Conservation (phyloP, 441 rosid genomes). For the Brassica hybrid region DNA sequence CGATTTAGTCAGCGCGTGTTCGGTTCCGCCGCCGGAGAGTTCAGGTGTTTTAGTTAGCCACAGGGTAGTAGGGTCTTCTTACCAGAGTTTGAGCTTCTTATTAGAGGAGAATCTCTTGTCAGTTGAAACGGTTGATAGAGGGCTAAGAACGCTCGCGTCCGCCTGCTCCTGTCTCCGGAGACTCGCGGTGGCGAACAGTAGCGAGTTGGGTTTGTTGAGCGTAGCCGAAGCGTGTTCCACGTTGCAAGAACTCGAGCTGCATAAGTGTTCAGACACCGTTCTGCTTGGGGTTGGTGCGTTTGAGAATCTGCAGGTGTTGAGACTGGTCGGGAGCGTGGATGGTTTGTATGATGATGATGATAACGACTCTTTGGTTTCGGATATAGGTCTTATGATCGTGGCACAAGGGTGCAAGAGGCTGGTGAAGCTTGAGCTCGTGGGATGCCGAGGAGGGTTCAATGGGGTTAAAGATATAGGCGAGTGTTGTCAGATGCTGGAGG, state of each 20-base stretch:
- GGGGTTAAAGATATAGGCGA: conserved; percentile 73
- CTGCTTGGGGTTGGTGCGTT: conserved; percentile 65
- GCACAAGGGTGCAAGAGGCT: conserved; percentile 74
- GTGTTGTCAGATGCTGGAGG: conserved; percentile 42
- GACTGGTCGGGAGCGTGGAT: conserved; percentile 58
- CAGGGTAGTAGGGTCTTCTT: conserved; percentile 51
- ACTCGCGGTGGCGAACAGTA: conserved; percentile 57
- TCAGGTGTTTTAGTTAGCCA: conserved; percentile 56
- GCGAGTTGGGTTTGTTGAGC: conserved; percentile 61
- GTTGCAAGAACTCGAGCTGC: conserved; percentile 69
- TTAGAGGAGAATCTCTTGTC: conserved; percentile 48
- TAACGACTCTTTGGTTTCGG: conserved; percentile 53
- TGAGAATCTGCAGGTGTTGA: conserved; percentile 69
- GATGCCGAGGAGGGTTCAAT: conserved; percentile 71
- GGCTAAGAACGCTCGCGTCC: conserved; percentile 51
- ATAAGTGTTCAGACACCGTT: conserved; percentile 62
- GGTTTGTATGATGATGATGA: conserved; percentile 43
- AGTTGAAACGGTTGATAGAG: conserved; percentile 57
- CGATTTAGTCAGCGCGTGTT: conserved; percentile 60
- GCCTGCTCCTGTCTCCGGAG: conserved; percentile 62
- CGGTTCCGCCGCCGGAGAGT: conserved; percentile 46
- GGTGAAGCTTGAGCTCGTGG: conserved; percentile 68
- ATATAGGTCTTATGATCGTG: conserved; percentile 68
- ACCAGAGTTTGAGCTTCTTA: conserved; percentile 46
- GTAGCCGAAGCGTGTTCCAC: conserved; percentile 62